Evolutionary conservation across 352 stramenopile genomes (phyloP).

Genomic region (Pythium insidiosum): DNA sequence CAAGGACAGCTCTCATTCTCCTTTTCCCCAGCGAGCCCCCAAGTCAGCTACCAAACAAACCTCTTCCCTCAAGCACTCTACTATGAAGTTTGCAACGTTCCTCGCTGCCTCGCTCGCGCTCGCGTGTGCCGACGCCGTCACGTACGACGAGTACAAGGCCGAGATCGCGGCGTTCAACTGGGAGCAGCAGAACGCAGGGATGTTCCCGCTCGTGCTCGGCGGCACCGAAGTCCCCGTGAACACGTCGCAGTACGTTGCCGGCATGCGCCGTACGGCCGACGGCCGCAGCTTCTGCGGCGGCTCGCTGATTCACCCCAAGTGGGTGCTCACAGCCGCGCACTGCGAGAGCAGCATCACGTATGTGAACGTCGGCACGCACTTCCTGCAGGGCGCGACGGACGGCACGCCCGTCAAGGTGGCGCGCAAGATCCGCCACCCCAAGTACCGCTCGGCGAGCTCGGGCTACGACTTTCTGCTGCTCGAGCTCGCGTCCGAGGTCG

Average conservation of each 20-base stretch:
- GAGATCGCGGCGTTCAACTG: neutral
- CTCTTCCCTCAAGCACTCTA: no score
- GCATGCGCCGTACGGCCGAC: neutral
- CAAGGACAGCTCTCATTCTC: no score
- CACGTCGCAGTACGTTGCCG: neutral
- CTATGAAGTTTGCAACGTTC: no score
- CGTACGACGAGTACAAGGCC: neutral
- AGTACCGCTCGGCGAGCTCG: conserved; percentile 8
- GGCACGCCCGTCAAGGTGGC: conserved; percentile 13
- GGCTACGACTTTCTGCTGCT: conserved; percentile 22
- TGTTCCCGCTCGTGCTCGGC: neutral
- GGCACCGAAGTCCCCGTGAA: conserved; percentile 2
- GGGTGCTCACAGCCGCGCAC: conserved; percentile 22
- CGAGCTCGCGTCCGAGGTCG: conserved; percentile 12
- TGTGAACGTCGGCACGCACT: conserved; percentile 21
- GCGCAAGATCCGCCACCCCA: conserved; percentile 17
- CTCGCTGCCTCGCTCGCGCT: no score
- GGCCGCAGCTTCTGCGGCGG: conserved; percentile 15
- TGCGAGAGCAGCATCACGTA: conserved; percentile 13
- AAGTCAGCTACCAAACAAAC: no score
- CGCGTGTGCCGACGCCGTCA: neutral
- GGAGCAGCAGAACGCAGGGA: neutral
- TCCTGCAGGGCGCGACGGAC: conserved; percentile 10
- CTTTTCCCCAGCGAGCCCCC: no score
- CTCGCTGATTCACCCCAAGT: conserved; percentile 21